Evolutionary conservation across 345 rosid species (phyloP).

Genomic region (Rhodamnia argentea): DNA sequence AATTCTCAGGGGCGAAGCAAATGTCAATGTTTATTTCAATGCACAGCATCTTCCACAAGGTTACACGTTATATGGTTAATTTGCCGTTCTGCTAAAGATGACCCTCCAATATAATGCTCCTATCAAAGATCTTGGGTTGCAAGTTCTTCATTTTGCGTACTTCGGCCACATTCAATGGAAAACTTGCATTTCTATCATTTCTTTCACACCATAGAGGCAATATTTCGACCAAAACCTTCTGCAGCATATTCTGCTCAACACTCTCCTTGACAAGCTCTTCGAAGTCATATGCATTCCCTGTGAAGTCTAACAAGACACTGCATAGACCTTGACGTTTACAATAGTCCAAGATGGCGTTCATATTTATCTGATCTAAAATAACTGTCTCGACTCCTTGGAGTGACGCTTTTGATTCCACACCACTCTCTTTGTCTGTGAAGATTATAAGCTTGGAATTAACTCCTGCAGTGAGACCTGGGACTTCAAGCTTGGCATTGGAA

Average conservation of each 20-base stretch:
- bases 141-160: slow-evolving; percentile 34
- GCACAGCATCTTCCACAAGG: background rate
- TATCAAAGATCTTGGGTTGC: slow-evolving; percentile 19
- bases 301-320: slow-evolving; percentile 62
- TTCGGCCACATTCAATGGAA: slow-evolving; percentile 15
- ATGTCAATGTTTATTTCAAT: background rate
- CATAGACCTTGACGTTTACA: slow-evolving; percentile 45
- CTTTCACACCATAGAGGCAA: slow-evolving; percentile 46
- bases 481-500: slow-evolving; percentile 13
- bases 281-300: slow-evolving; percentile 38
- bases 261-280: slow-evolving; percentile 44
- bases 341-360: slow-evolving; percentile 46
- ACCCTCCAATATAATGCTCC: slow-evolving; percentile 47
- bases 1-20: background rate
- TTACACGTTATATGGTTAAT: background rate
- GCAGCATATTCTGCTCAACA: slow-evolving; percentile 39
- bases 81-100: slow-evolving; percentile 16
- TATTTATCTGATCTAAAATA: slow-evolving; percentile 28
- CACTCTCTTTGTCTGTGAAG: slow-evolving; percentile 27
- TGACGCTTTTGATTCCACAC: slow-evolving; percentile 18
- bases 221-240: slow-evolving; percentile 55
- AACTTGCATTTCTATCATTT: slow-evolving; percentile 2
- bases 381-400: slow-evolving; percentile 37
- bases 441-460: slow-evolving; percentile 25
- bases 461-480: slow-evolving; percentile 19